Conservation (phyloP, 169 alveolate genomes). For the Fabrea salina region DNA sequence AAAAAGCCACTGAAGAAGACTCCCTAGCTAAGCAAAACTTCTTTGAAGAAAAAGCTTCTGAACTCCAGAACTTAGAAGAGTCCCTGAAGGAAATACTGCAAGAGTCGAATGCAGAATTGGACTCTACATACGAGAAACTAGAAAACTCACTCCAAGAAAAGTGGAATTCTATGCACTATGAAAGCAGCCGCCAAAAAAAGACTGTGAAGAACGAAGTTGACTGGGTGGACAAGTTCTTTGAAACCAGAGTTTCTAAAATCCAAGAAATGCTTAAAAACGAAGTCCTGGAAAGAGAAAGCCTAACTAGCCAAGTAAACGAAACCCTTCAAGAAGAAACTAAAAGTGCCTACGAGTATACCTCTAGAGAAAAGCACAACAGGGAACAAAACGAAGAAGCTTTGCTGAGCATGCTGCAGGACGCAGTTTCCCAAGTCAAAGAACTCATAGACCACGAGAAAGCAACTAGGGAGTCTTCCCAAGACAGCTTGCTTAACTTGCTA, state of each 20-base stretch:
- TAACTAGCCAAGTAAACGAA: too few relatives aligned
- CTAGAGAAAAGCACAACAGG: too few relatives aligned
- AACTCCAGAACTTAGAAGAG: not conserved
- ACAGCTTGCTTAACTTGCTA: too few relatives aligned
- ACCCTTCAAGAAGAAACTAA: too few relatives aligned
- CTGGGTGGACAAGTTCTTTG: not conserved
- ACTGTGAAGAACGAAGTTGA: not conserved
- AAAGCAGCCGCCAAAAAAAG: not conserved
- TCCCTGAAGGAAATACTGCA: not conserved
- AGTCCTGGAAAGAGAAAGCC: constrained; percentile 50
- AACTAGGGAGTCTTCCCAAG: too few relatives aligned
- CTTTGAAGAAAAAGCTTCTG: constrained; percentile 2
- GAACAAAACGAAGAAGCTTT: too few relatives aligned
- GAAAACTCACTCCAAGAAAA: not conserved
- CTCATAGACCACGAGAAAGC: too few relatives aligned
- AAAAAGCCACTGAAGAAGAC: not conserved
- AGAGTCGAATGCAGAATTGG: not conserved
- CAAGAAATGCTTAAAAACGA: constrained; percentile 52
- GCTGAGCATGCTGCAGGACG: too few relatives aligned
- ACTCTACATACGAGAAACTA: not conserved
- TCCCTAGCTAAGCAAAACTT: not conserved
- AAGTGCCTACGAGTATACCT: too few relatives aligned
- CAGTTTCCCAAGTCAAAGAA: too few relatives aligned
- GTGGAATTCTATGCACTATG: not conserved
- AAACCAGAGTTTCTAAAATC: constrained; percentile 36